Conservation (phyloP, 169 alveolate genomes). For the Eimeria brunetti region DNA sequence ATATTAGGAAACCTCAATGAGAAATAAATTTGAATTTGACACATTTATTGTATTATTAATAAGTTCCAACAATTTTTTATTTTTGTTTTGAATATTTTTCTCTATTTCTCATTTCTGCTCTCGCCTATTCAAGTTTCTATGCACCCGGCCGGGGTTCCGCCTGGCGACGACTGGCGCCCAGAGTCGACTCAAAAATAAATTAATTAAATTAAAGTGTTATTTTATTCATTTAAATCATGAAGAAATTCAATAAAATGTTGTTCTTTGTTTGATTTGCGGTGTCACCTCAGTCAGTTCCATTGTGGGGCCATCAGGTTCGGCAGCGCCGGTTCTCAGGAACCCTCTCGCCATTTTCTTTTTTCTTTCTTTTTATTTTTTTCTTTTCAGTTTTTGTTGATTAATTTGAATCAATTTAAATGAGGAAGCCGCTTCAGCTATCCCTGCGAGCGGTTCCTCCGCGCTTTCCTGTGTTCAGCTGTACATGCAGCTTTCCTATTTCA, state of each 20-base stretch:
- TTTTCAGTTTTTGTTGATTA: not conserved
- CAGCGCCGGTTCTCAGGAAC: not conserved
- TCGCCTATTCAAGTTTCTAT: not conserved
- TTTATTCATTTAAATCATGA: not conserved
- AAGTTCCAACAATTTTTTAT: too few relatives aligned
- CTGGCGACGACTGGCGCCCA: not conserved
- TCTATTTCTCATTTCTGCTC: not conserved
- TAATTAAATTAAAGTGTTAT: not conserved
- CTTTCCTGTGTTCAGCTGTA: not conserved
- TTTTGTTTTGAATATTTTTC: too few relatives aligned
- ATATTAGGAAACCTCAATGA: too few relatives aligned
- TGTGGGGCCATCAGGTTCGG: conserved; percentile 46
- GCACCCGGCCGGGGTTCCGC: not conserved
- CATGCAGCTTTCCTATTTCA: not conserved
- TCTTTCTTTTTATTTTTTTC: not conserved
- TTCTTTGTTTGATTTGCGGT: not conserved
- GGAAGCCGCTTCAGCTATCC: not conserved
- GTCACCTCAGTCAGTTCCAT: too few relatives aligned
- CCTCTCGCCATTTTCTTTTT: too few relatives aligned
- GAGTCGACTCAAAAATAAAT: not conserved
- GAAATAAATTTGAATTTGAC: too few relatives aligned
- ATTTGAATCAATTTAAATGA: not conserved
- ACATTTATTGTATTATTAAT: too few relatives aligned
- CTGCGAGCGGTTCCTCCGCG: not conserved
- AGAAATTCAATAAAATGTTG: not conserved